Conservation (phyloP, 2,329 filamentous ascomycete species). For the Talaromyces sp. region DNA sequence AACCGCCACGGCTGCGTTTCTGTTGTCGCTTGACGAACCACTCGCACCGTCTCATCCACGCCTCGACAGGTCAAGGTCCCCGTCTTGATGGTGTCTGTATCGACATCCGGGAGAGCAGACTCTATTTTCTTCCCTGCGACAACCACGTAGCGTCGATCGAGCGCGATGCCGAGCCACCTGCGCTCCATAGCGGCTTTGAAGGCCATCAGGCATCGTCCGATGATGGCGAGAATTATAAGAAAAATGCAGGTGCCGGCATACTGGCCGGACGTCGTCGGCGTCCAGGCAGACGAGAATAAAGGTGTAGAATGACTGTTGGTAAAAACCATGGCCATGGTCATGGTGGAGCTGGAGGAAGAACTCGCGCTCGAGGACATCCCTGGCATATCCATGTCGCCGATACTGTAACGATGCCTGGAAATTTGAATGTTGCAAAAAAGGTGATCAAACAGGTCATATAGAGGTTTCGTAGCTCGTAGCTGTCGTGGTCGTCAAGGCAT, state of each 20-base stretch:
- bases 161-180: conserved; percentile 67
- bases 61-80: conserved; percentile 70
- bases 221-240: conserved; percentile 69
- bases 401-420: neutral
- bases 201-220: conserved; percentile 70
- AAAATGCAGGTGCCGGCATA: conserved; percentile 94
- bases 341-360: conserved; percentile 14
- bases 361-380: conserved; percentile 4
- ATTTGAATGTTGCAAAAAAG: neutral
- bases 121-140: conserved; percentile 63
- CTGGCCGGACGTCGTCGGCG: conserved; percentile 63
- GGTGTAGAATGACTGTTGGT: conserved; percentile 60
- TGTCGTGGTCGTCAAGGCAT: neutral
- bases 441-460: neutral
- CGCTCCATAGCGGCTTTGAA: conserved; percentile 59
- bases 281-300: conserved; percentile 69
- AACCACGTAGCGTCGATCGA: conserved; percentile 72
- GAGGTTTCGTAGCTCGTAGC: neutral
- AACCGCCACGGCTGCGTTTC: conserved; percentile 70
- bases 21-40: conserved; percentile 60
- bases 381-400: conserved; percentile 7
- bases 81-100: conserved; percentile 47
- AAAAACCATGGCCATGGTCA: conserved; percentile 35
- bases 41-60: conserved; percentile 73
- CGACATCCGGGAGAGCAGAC: conserved; percentile 55